Evolutionary conservation across 495 filamentous ascomycete species (phyloP), one percentile per base, ranked within the genome.

Genomic region (Podospora appendiculata): DNA sequence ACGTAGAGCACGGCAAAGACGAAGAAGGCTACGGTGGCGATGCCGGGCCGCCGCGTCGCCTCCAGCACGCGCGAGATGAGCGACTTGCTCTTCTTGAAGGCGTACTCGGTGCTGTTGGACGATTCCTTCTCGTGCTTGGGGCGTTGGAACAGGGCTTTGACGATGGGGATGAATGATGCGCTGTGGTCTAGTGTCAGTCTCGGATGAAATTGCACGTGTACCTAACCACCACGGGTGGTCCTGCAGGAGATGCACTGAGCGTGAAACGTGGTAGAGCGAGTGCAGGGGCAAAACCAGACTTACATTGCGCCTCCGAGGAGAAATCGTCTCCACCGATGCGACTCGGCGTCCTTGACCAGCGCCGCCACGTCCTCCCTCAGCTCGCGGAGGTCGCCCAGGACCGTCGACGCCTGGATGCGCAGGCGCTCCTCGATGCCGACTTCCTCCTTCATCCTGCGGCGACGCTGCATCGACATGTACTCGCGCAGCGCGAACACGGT

Each of bases 1-100:
- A 77, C 63, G 50, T 75, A 77, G 36, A 77, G 49, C 9, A 71
- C 65, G 32, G 73, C 65, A 44, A 77, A 66, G 10, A 77, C 71
- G 17, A 77, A 67, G 52, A 72, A 71, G 18, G 71, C 67, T n/a
- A 76, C 35, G 3, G 69, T 72, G 3, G 70, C 70, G 8, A 76
- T 38, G 6, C 69, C 66, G 36, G 68, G 70, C 19, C 70, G 62
- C 13, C 57, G 53, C 2, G 68, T 56, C 1, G 60, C 65, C 45
- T 60, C 62, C 14, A 75, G 50, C 45, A 77, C 73, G 33, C 71
- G 64, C 16, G 61, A 47, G 48, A 76, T 56, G 3, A 77, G 63
- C 9, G 59, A 61, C 62, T 67, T 70, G 62, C 66, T 70, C 57
- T 61, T 63, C 16, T 52, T 55, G 56, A 75, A 76, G 17, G 74